A percentile compares a stretch with the other conserved stretches of the same genome.
These are phyloP conservation scores for Nicotiana obtusifolia DNA, from an alignment of 257 asterid species.

Conservation along the genomic window DNA sequence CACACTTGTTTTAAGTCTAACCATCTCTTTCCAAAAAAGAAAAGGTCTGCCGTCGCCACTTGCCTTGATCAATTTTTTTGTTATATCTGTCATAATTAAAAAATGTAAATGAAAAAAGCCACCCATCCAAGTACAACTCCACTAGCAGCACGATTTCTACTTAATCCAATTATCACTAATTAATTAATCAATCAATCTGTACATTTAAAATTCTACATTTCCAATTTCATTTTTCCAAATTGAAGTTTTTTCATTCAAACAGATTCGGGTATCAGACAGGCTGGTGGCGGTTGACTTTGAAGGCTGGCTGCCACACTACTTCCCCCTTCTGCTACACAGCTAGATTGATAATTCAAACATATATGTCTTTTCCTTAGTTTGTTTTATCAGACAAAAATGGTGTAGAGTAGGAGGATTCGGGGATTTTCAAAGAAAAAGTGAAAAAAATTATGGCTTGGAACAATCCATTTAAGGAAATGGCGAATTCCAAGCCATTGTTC, in stretches of 20 bases:
- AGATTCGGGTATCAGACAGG: background rate
- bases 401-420: background rate
- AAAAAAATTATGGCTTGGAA: conserved; percentile 21
- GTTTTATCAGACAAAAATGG: background rate
- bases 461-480: conserved; percentile 52
- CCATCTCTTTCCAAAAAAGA: too few relatives aligned
- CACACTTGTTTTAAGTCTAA: too few relatives aligned
- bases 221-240: too few relatives aligned
- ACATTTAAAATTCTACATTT: too few relatives aligned
- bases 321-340: background rate
- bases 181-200: background rate
- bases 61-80: too few relatives aligned
- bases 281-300: background rate
- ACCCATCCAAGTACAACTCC: background rate
- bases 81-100: background rate
- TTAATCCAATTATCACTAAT: background rate
- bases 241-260: background rate
- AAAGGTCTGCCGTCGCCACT: too few relatives aligned
- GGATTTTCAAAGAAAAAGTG: background rate
- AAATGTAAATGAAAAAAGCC: background rate
- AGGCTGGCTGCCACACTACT: background rate
- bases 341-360: too few relatives aligned
- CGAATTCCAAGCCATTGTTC: conserved; percentile 81
- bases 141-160: background rate
- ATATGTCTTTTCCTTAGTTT: too few relatives aligned